Evolutionary conservation across 805 yeast genomes (phyloP).

Genomic region (Yarrowia sp.): DNA sequence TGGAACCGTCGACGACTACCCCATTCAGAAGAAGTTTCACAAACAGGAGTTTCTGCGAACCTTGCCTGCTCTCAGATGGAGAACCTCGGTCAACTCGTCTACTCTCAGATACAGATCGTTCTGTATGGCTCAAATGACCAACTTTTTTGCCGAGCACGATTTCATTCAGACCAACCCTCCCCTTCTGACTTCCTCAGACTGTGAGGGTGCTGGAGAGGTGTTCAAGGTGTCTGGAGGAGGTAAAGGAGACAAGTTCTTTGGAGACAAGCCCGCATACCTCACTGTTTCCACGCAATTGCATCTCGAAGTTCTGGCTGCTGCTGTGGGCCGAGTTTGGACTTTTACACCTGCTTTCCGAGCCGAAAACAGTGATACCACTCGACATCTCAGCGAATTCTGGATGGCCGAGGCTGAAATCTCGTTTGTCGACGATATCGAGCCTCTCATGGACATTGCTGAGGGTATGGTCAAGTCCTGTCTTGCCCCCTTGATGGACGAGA

Average conservation of each 20-base stretch:
- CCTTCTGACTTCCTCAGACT: constrained; percentile 83
- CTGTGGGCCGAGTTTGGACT: constrained; percentile 85
- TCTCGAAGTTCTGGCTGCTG: constrained; percentile 77
- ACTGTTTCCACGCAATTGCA: constrained; percentile 95
- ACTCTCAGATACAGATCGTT: constrained; percentile 75
- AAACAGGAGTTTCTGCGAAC: constrained; percentile 70
- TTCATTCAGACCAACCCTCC: constrained; percentile 87
- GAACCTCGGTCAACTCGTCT: constrained; percentile 69
- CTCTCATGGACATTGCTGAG: constrained; percentile 72
- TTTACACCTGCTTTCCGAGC: constrained; percentile 93
- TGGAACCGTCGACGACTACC: constrained; percentile 73
- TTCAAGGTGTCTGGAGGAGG: constrained; percentile 62
- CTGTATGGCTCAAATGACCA: constrained; percentile 61
- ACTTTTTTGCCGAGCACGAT: constrained; percentile 60
- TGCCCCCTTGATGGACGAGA: constrained; percentile 42
- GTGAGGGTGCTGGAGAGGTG: constrained; percentile 97
- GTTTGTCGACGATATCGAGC: constrained; percentile 63
- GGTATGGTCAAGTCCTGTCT: constrained; percentile 66
- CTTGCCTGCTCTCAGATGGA: constrained; percentile 79
- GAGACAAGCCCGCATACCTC: constrained; percentile 60
- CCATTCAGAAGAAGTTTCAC: constrained; percentile 82
- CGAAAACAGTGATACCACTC: constrained; percentile 85
- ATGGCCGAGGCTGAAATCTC: constrained; percentile 94
- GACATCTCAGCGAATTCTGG: constrained; percentile 96
- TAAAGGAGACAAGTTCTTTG: constrained; percentile 52